Evolutionary conservation across 768 basidiomycete genomes (phyloP), one percentile per base, ranked within the genome.

Genomic region (Tylopilus subfusipes): DNA sequence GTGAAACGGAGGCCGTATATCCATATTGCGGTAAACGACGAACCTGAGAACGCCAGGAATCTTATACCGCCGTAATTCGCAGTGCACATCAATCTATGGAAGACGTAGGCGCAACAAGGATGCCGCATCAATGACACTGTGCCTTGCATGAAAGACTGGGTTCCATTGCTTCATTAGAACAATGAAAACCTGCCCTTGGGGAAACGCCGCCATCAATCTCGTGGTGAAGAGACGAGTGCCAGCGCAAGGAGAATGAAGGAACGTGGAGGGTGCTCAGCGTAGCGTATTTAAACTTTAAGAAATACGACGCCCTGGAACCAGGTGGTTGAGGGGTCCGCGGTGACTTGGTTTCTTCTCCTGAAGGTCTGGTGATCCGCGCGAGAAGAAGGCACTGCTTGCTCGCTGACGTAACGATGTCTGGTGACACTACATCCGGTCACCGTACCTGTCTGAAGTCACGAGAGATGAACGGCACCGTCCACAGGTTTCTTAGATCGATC

Each of bases 151-250:
- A 52, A 31, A 39, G 16, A 45, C 49, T 33, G 33, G 53, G 52
- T 64, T 68, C 67, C 56, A 62, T 66, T 64, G 49, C 42, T 52
- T 68, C 63, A 66, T 66, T 42, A 55, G 16, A 45, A 40, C 39
- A 47, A 67, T 67, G 67, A 67, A 64, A 59, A 40, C 67, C 64
- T 64, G 55, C 63, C 55, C 36, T 55, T n/a, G 44, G 47, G 48
- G 46, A 50, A 57, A 52, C 46, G 49, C 55, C 27, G 34, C 42
- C 51, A 42, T 51, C 55, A 43, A 53, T 51, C 54, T 52, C 25
- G 48, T 40, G n/a, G 48, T 48, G 58, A 56, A 45, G 42, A 52
- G 47, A 34, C 27, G 48, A 46, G 18, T n/a, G 36, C 21, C 29
- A 57, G 39, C 47, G 42, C 43, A 40, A 31, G 36, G 34, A 68